phyloP scores from a whole-genome alignment of 495 filamentous ascomycete species.

The Penicillium paradoxum region DNA sequence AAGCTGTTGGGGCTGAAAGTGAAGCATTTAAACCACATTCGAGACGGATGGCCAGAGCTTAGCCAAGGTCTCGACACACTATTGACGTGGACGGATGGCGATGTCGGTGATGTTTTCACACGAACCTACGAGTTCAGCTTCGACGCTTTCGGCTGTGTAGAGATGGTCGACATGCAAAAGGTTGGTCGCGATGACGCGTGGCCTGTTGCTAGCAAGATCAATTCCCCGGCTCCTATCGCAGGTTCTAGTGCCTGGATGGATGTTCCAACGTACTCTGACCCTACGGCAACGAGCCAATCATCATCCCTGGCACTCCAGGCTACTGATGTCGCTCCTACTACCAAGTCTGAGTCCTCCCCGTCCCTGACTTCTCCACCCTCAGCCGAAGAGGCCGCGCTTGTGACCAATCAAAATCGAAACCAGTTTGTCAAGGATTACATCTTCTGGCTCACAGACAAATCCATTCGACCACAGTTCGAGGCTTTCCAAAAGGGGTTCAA shows the following conservation, averaged over 20 bases:
- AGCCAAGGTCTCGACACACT: constrained; percentile 65
- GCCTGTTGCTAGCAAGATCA: constrained; percentile 22
- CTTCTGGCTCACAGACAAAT: constrained; percentile 73
- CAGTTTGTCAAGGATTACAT: constrained; percentile 86
- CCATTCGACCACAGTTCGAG: constrained; percentile 68
- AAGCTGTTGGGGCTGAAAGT: constrained; percentile 64
- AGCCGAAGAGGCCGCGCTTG: constrained; percentile 38
- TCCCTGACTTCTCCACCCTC: constrained; percentile 22
- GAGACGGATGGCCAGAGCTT: constrained; percentile 82
- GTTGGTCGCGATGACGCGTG: constrained; percentile 34
- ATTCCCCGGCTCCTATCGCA: not conserved
- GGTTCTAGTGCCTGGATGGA: constrained; percentile 26
- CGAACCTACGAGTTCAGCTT: constrained; percentile 82
- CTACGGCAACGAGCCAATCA: constrained; percentile 16
- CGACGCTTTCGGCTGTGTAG: constrained; percentile 56
- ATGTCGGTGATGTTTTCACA: constrained; percentile 74
- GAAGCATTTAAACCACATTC: constrained; percentile 65
- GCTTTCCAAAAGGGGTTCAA: constrained; percentile 83
- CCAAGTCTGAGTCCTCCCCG: constrained; percentile 17
- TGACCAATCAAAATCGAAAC: constrained; percentile 72
- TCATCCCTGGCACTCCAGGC: constrained; percentile 26
- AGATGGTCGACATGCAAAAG: constrained; percentile 53
- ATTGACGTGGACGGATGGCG: constrained; percentile 70
- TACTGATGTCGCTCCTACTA: constrained; percentile 4
- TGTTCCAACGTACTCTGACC: constrained; percentile 17